Evolutionary conservation across 768 basidiomycete species (phyloP), one percentile per base, ranked within the genome.

Genomic region (Suillus sp.): DNA sequence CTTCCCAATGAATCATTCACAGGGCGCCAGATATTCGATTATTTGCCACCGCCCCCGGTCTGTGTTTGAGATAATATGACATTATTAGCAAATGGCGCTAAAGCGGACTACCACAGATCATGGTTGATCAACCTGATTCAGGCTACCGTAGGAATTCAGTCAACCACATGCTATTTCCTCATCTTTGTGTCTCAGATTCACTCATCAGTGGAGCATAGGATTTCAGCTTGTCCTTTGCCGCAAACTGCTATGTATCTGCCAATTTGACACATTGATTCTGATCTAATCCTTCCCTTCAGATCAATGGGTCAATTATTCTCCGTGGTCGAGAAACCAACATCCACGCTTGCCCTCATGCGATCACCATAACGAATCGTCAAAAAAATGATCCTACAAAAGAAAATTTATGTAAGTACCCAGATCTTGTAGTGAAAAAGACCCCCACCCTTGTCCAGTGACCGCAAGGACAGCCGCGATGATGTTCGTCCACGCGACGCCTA

Each of bases 381-480:
- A 72, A 75, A 78, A 4, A 88, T 62, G 3, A 84, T 59, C 10
- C 85, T 87, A 58, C 60, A 59, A 48, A 40, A 61, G 30, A 60
- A 20, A 34, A 25, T 22, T 14, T 8, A 50, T 50, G 45, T 34
- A 18, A 10, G 40, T 10, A 47, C 35, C 32, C 20, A 48, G 37
- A 42, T 43, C 20, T 37, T 42, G 50, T 56, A 11, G 58, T 20
- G 25, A 48, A 27, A 16, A 5, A 7, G 72, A 48, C n/a, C 74
- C 85, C 68, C 66, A 86, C 86, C 74, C 69, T 67, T 80, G 84
- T 1, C 81, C 84, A 4, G 78, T 38, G 82, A 80, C 83, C 0
- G 77, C 78, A 20, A 84, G 51, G 4, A 76, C 38, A 1, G 86
- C 83, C 1, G 79, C 71, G 5, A 81, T 64, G 2, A 77, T 71